phyloP scores from a whole-genome alignment of 768 basidiomycete species.

The Fistulinella prunicolor region DNA sequence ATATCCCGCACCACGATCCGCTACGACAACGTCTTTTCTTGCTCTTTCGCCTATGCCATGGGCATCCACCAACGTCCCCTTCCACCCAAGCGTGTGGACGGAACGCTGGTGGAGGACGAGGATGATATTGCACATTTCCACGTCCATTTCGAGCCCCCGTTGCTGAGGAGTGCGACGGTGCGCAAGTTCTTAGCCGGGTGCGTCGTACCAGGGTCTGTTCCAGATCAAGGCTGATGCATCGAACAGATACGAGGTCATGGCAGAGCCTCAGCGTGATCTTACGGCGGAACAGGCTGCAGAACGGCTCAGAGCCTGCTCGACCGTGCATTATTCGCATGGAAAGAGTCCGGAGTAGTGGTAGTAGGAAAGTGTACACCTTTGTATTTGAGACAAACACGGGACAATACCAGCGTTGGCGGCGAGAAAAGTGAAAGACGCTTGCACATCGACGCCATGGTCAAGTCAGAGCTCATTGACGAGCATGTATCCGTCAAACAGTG shows the following conservation, averaged over 20 bases:
- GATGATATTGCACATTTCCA: constrained; percentile 75
- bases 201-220: constrained; percentile 22
- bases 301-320: constrained; percentile 51
- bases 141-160: constrained; percentile 82
- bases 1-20: constrained; percentile 60
- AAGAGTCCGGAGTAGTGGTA: neutral
- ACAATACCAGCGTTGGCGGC: constrained; percentile 9
- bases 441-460: constrained; percentile 41
- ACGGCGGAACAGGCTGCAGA: constrained; percentile 85
- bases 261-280: constrained; percentile 85
- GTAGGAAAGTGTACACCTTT: neutral
- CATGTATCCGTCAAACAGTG: constrained; percentile 73
- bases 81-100: constrained; percentile 37
- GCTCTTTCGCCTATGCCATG: constrained; percentile 93
- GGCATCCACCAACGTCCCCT: constrained; percentile 85
- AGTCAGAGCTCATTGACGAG: constrained; percentile 59
- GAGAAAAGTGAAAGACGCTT: neutral
- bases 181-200: constrained; percentile 90
- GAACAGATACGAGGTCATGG: constrained; percentile 82
- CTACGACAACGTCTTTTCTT: constrained; percentile 79
- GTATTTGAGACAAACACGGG: constrained; percentile 12
- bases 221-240: neutral
- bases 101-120: constrained; percentile 33
- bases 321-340: constrained; percentile 62
- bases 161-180: constrained; percentile 77